These are phyloP conservation scores for Wickerhamiella brachini DNA, from an alignment of 805 yeast species.

Conservation along the genomic window DNA sequence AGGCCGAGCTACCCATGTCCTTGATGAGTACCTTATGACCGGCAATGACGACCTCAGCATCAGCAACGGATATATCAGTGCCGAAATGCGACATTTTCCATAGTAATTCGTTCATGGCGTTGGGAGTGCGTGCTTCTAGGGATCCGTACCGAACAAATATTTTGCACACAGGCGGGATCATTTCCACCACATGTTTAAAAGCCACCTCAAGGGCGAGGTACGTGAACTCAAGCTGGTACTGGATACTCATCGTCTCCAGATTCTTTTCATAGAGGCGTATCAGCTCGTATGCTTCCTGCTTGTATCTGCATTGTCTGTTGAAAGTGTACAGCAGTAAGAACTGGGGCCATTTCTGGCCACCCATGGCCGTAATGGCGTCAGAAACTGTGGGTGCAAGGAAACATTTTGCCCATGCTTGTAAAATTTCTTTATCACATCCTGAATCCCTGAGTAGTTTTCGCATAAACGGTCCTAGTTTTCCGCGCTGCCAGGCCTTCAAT, in stretches of 20 bases:
- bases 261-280: slow-evolving; percentile 13
- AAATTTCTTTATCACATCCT: not conserved
- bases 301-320: slow-evolving; percentile 13
- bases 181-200: slow-evolving; percentile 14
- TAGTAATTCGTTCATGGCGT: slow-evolving; percentile 17
- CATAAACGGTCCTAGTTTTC: not conserved
- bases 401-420: slow-evolving; percentile 5
- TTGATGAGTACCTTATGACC: slow-evolving; percentile 18
- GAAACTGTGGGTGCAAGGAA: slow-evolving; percentile 9
- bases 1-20: slow-evolving; percentile 7
- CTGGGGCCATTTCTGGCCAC: slow-evolving; percentile 18
- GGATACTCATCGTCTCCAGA: slow-evolving; percentile 4
- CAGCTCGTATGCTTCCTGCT: slow-evolving; percentile 17
- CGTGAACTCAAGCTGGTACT: slow-evolving; percentile 13
- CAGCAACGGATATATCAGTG: slow-evolving; percentile 13
- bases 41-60: slow-evolving; percentile 12
- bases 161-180: slow-evolving; percentile 17
- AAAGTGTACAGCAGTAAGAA: slow-evolving; percentile 18
- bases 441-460: not conserved
- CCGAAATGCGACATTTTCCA: slow-evolving; percentile 22
- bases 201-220: slow-evolving; percentile 14
- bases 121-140: not conserved
- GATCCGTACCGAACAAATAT: slow-evolving; percentile 12
- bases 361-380: slow-evolving; percentile 14
- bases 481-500: not conserved